Evolutionary conservation across 495 filamentous ascomycete species (phyloP).

Genomic region (Penicillium salamii): DNA sequence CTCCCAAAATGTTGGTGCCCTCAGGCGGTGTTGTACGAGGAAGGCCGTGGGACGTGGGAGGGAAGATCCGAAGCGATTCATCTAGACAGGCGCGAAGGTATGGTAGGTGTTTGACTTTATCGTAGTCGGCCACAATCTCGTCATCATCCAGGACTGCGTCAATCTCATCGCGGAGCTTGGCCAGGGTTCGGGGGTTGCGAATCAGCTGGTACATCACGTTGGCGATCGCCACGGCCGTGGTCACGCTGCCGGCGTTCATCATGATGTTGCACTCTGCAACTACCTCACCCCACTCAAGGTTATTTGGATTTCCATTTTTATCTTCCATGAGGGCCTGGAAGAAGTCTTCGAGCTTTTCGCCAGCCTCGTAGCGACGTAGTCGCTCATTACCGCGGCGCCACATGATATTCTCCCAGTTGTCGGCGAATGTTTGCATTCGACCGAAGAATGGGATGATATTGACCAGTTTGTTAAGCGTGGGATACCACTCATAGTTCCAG

Average conservation of each 20-base stretch:
- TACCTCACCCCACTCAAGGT: slow-evolving; percentile 34
- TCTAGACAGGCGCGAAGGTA: slow-evolving; percentile 40
- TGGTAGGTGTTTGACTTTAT: slow-evolving; percentile 39
- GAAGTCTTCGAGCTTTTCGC: slow-evolving; percentile 56
- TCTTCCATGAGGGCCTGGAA: slow-evolving; percentile 55
- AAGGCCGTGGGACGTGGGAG: slow-evolving; percentile 23
- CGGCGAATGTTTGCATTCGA: slow-evolving; percentile 21
- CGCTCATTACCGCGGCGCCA: slow-evolving; percentile 35
- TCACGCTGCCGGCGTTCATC: slow-evolving; percentile 56
- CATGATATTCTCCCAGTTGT: slow-evolving; percentile 41
- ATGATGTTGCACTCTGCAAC: slow-evolving; percentile 35
- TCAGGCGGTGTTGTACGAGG: slow-evolving; percentile 30
- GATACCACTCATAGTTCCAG: slow-evolving; percentile 51
- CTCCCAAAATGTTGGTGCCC: slow-evolving; percentile 28
- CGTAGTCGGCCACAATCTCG: slow-evolving; percentile 39
- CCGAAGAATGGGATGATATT: slow-evolving; percentile 34
- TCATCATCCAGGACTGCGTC: slow-evolving; percentile 40
- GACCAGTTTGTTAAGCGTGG: slow-evolving; percentile 24
- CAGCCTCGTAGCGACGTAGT: slow-evolving; percentile 42
- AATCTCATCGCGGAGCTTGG: slow-evolving; percentile 57
- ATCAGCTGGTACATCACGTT: slow-evolving; percentile 56
- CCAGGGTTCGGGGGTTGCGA: slow-evolving; percentile 47
- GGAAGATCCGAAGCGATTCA: slow-evolving; percentile 38
- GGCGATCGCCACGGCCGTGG: slow-evolving; percentile 51
- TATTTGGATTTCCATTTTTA: slow-evolving; percentile 42